Evolutionary conservation across 345 rosid genomes (phyloP).

Genomic region (Clarkia xantiana): DNA sequence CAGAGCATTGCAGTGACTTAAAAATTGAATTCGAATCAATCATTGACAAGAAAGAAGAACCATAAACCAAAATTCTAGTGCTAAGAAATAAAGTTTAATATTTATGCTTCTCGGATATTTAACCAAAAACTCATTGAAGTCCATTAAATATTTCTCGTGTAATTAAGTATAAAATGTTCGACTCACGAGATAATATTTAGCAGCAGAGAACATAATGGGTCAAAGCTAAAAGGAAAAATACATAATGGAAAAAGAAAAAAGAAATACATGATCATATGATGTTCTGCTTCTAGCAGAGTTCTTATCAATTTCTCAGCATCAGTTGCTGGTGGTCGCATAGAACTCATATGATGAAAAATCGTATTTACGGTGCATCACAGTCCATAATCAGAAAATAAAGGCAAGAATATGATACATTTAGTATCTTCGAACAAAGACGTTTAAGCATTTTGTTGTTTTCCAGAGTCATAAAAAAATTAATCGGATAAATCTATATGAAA

Average conservation of each 20-base stretch:
- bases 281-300: slow-evolving; percentile 86
- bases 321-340: slow-evolving; percentile 47
- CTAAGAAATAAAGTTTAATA: slow-evolving; percentile 30
- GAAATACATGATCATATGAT: slow-evolving; percentile 60
- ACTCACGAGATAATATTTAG: background rate
- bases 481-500: too few species aligned
- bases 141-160: slow-evolving; percentile 59
- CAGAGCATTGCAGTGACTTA: too few species aligned
- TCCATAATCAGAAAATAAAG: background rate
- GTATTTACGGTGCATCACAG: slow-evolving; percentile 37
- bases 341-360: slow-evolving; percentile 62
- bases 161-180: slow-evolving; percentile 41
- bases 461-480: too few species aligned
- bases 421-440: background rate
- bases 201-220: background rate
- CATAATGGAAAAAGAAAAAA: background rate
- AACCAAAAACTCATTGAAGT: slow-evolving; percentile 64
- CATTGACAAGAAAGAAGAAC: too few species aligned
- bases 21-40: too few species aligned
- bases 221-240: slow-evolving; percentile 2
- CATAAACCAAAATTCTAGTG: too few species aligned
- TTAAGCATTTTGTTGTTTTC: too few species aligned
- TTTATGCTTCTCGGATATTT: slow-evolving; percentile 55
- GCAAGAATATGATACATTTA: background rate
- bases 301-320: slow-evolving; percentile 71